phyloP scores from a whole-genome alignment of 1,284 basidiomycete genomes.

The Irpex lacteus region DNA sequence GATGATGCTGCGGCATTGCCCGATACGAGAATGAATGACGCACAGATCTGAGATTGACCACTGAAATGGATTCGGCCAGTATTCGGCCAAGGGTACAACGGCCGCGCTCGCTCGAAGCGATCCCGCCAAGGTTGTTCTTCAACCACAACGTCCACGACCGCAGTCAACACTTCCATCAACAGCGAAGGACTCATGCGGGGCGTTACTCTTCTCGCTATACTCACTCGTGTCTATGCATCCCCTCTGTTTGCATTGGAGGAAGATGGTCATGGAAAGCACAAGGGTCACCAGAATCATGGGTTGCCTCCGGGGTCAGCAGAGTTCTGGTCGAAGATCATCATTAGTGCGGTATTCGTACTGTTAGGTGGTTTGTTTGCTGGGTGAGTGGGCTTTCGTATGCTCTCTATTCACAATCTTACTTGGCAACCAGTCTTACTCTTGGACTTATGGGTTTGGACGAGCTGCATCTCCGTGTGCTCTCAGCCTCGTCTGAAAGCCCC shows the following conservation, averaged over 20 bases:
- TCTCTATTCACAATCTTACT: not conserved
- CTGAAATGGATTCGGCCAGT: not conserved
- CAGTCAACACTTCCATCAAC: not conserved
- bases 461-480: conserved; percentile 85
- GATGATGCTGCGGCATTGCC: not conserved
- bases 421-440: conserved; percentile 84
- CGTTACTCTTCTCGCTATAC: conserved; percentile 7
- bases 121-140: not conserved
- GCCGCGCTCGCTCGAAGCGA: not conserved
- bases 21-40: not conserved
- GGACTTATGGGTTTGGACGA: conserved; percentile 96
- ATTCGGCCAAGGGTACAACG: not conserved
- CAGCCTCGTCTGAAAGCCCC: conserved; percentile 74
- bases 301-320: conserved; percentile 40
- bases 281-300: conserved; percentile 13
- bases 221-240: conserved; percentile 7
- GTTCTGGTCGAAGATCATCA: conserved; percentile 68
- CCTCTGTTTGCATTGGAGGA: not conserved
- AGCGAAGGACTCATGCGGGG: not conserved
- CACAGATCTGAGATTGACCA: not conserved
- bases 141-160: not conserved
- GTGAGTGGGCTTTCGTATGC: conserved; percentile 39
- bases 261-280: not conserved
- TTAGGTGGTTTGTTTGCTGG: conserved; percentile 85
- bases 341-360: conserved; percentile 69